Evolutionary conservation across 2,329 filamentous ascomycete genomes (phyloP), one percentile per base, ranked within the genome.

Genomic region (Epichloe gansuensis): DNA sequence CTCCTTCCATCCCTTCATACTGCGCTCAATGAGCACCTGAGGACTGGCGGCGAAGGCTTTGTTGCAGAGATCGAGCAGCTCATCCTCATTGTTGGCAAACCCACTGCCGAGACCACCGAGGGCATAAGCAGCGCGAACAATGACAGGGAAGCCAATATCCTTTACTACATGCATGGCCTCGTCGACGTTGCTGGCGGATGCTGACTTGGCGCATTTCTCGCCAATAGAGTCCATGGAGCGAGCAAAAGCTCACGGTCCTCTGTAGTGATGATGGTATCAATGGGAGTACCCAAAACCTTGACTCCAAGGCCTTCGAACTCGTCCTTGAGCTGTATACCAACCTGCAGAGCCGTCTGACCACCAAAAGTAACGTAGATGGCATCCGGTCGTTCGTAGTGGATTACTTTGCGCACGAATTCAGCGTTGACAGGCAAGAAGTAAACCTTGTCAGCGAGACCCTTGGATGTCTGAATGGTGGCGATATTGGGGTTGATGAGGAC

Each of bases 1-100:
- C 71, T 98, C 93, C 71, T 98, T 98, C 93, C 93, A 98, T 55
- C 93, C 93, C 75, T 97, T 97, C 91, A 98, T 97, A 74, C 89
- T 95, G 68, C 88, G 84, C 75, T 98, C 93, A 62, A 98, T 94
- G 52, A 98, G 80, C 7, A 98, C 88, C 67, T 98, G 93, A 8
- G 93, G 93, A 65, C 89, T 95, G 60, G 88, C 91, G 31, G 93
- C 91, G 60, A 98, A 90, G 6, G 93, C 91, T 72, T 95, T 95
- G 69, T 88, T 85, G 77, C 93, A 97, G 46, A 97, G 85, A 2
- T 91, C 88, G 37, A 86, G 73, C 44, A 97, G 76, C 68, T 98
- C 83, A 2, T 80, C 70, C 61, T 94, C 83, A 67, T 97, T 83
- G 62, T 96, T 85, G 53, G 93, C 93, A 63, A 98, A 98, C 46